phyloP scores from a whole-genome alignment of 768 basidiomycete species.

The Auriscalpium orientale region DNA sequence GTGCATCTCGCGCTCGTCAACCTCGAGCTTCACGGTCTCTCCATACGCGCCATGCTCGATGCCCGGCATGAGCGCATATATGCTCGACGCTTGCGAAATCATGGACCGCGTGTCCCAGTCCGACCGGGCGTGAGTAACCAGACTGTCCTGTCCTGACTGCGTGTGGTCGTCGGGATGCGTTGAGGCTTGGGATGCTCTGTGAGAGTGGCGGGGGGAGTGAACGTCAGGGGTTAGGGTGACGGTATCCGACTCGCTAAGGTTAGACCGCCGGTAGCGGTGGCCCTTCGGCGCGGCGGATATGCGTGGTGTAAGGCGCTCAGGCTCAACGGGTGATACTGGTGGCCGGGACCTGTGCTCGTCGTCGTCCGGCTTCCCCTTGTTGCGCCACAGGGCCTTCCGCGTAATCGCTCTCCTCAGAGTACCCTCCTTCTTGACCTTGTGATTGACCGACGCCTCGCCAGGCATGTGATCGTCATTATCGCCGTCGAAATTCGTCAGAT shows the following conservation, averaged over 20 bases:
- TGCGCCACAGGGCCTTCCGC: conserved; percentile 21
- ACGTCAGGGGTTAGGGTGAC: neutral
- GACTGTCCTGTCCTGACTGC: neutral
- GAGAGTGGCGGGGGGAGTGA: neutral
- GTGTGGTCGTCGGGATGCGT: neutral
- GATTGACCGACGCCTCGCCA: conserved; percentile 48
- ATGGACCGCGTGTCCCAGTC: conserved; percentile 2
- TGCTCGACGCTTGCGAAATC: conserved; percentile 13
- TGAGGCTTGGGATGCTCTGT: neutral
- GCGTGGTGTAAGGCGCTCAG: neutral
- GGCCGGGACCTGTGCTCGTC: neutral
- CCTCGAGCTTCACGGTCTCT: conserved; percentile 32
- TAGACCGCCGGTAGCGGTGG: neutral
- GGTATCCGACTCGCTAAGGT: neutral
- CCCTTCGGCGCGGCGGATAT: neutral
- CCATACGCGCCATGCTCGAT: conserved; percentile 10
- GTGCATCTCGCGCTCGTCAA: conserved; percentile 50
- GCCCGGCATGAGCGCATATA: conserved; percentile 21
- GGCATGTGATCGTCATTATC: conserved; percentile 54
- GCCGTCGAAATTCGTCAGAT: conserved; percentile 74
- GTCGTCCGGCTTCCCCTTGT: neutral
- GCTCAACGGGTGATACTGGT: neutral
- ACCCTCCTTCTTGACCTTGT: conserved; percentile 51
- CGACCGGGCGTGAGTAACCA: neutral
- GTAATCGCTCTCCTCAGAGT: conserved; percentile 45